phyloP scores from a whole-genome alignment of 441 rosid genomes.

The Adansonia madagascariensis region DNA sequence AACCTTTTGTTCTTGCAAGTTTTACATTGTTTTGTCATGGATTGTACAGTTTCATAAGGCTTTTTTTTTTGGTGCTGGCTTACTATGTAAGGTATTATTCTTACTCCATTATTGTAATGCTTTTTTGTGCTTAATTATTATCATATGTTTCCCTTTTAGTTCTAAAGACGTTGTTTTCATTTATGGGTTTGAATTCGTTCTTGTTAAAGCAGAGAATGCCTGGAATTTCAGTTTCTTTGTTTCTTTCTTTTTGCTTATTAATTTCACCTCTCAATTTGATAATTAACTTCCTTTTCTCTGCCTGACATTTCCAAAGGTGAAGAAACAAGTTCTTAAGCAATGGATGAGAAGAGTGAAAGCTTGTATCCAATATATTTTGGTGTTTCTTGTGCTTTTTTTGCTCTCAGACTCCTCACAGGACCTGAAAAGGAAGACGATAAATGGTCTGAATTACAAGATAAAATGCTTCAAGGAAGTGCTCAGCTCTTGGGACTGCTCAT shows the following conservation, averaged over 20 bases:
- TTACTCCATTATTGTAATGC: constrained; percentile 35
- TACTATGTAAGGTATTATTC: constrained; percentile 14
- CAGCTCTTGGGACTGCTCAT: constrained; percentile 71
- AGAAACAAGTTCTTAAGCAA: constrained; percentile 34
- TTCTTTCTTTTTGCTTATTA: constrained; percentile 5
- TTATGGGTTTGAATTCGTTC: neutral
- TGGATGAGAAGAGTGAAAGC: constrained; percentile 50
- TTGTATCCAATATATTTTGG: constrained; percentile 65
- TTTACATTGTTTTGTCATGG: constrained; percentile 9
- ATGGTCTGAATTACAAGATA: constrained; percentile 54
- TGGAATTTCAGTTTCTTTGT: neutral
- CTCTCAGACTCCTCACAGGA: constrained; percentile 46
- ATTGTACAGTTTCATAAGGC: neutral
- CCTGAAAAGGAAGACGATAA: constrained; percentile 47
- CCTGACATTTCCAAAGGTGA: constrained; percentile 35
- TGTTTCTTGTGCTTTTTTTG: constrained; percentile 64
- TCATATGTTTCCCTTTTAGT: constrained; percentile 6
- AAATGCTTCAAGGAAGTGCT: constrained; percentile 64
- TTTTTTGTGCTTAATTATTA: constrained; percentile 38
- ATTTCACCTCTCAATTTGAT: constrained; percentile 1
- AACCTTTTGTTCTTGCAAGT: constrained; percentile 38
- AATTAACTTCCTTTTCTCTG: neutral
- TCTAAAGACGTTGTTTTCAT: neutral
- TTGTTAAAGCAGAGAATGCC: neutral
- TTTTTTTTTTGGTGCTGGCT: constrained; percentile 14